Evolutionary conservation across 176 grass and related monocot species (phyloP).

Genomic region (Aegilops speltoides): DNA sequence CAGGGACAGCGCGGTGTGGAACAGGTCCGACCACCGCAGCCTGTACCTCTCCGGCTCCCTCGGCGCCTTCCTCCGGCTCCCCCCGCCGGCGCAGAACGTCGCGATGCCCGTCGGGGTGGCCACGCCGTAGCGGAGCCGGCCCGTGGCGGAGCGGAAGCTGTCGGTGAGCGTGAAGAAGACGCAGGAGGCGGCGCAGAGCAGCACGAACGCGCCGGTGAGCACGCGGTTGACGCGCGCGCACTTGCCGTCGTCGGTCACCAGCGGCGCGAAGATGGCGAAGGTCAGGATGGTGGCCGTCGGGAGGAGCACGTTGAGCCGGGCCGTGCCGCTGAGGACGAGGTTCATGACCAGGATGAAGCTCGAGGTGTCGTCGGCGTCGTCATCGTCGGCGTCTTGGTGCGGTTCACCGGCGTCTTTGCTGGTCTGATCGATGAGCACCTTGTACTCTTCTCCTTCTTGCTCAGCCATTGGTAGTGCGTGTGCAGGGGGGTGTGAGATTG

Average conservation of each 20-base stretch:
- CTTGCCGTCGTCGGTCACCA: constrained; percentile 76
- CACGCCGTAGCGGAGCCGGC: constrained; percentile 66
- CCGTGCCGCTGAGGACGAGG: constrained; percentile 76
- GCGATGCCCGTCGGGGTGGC: constrained; percentile 56
- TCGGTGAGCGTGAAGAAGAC: constrained; percentile 95
- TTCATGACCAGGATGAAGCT: constrained; percentile 71
- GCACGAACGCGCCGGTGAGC: constrained; percentile 53
- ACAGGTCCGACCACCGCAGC: constrained; percentile 73
- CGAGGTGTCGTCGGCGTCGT: constrained; percentile 36
- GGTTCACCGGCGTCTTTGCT: background rate
- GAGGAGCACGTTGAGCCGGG: constrained; percentile 87
- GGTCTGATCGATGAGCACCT: constrained; percentile 53
- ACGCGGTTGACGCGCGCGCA: constrained; percentile 45
- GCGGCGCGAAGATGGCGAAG: constrained; percentile 84
- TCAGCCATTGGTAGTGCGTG: constrained; percentile 34
- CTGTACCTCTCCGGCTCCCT: constrained; percentile 48
- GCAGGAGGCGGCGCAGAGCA: constrained; percentile 63
- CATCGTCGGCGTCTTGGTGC: constrained; percentile 4
- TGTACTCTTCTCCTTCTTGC: constrained; percentile 45
- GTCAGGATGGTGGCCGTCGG: constrained; percentile 86
- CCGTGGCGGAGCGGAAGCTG: constrained; percentile 72
- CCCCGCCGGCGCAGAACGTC: constrained; percentile 51
- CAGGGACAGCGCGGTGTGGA: constrained; percentile 68
- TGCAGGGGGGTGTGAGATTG: background rate
- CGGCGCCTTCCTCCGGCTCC: constrained; percentile 32